Conservation (phyloP, 306 rosid species). For the Acacia acuminata region DNA sequence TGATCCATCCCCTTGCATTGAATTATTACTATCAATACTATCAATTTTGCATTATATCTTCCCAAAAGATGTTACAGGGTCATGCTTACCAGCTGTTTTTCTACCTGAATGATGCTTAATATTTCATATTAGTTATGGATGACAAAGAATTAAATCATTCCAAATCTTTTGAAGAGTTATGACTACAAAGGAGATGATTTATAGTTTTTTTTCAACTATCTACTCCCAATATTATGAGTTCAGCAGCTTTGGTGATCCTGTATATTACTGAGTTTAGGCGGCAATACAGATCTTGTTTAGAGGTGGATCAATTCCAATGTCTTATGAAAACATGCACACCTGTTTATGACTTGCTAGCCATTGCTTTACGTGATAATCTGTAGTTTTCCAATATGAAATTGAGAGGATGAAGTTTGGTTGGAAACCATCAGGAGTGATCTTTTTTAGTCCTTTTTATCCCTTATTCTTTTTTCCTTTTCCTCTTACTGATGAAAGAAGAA, state of each 20-base stretch:
- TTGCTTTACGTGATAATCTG: conserved; percentile 10
- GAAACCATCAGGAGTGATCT: conserved; percentile 17
- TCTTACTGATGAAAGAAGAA: neutral
- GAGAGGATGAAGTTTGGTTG: conserved; percentile 4
- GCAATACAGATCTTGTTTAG: conserved; percentile 4
- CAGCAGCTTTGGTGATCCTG: neutral
- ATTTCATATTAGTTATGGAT: neutral
- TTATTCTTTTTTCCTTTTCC: neutral
- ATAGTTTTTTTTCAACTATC: conserved; percentile 21
- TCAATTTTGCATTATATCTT: neutral
- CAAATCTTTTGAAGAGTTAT: neutral
- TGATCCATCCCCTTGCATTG: conserved; percentile 5
- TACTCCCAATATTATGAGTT: neutral
- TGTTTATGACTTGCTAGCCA: conserved; percentile 5
- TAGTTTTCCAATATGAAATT: conserved; percentile 13
- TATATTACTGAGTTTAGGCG: conserved; percentile 6
- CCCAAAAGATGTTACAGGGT: neutral
- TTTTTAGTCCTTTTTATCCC: conserved; percentile 14
- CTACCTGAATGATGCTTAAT: conserved; percentile 9
- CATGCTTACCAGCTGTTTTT: conserved; percentile 11
- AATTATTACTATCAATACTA: too few species aligned
- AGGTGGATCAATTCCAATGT: conserved; percentile 3
- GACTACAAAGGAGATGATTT: neutral
- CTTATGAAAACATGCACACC: neutral
- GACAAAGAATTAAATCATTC: too few species aligned